A percentile compares a stretch with the other conserved stretches of the same genome.
Conservation (phyloP, 352 stramenopile genomes). For the Thraustochytrium sp. region DNA sequence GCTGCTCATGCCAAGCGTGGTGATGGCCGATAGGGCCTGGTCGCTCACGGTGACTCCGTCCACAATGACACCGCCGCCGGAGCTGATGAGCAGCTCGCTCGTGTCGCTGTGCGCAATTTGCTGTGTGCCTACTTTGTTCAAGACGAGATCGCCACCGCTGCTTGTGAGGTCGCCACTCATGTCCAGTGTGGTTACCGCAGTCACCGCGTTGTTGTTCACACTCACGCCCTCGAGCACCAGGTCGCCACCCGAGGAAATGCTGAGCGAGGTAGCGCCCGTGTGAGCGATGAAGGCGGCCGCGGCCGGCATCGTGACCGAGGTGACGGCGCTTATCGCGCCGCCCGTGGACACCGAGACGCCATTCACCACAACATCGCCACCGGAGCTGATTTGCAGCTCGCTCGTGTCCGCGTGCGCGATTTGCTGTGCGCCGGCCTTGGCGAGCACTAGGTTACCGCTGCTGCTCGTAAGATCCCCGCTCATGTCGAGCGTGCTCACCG, state of each 20-base stretch:
- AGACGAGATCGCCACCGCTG: no score
- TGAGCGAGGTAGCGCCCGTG: no score
- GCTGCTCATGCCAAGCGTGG: background rate
- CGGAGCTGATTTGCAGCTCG: background rate
- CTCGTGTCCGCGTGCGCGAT: background rate
- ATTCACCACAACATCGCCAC: background rate
- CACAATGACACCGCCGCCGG: background rate
- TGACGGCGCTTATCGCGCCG: no score
- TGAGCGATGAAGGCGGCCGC: no score
- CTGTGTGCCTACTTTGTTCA: background rate
- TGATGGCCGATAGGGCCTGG: background rate
- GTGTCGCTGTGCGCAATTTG: background rate
- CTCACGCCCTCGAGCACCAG: background rate
- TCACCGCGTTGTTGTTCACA: background rate
- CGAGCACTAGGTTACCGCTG: background rate
- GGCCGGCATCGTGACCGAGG: no score
- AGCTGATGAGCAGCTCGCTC: background rate
- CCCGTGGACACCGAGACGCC: background rate
- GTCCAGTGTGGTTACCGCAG: background rate
- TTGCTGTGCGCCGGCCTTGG: background rate
- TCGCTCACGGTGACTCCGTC: background rate
- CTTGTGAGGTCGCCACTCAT: no score
- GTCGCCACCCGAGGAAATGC: background rate
- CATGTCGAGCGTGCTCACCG: background rate
- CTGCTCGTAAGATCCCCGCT: background rate